Conservation (phyloP, 2,329 filamentous ascomycete genomes). For the Neonectria neomacrospora region DNA sequence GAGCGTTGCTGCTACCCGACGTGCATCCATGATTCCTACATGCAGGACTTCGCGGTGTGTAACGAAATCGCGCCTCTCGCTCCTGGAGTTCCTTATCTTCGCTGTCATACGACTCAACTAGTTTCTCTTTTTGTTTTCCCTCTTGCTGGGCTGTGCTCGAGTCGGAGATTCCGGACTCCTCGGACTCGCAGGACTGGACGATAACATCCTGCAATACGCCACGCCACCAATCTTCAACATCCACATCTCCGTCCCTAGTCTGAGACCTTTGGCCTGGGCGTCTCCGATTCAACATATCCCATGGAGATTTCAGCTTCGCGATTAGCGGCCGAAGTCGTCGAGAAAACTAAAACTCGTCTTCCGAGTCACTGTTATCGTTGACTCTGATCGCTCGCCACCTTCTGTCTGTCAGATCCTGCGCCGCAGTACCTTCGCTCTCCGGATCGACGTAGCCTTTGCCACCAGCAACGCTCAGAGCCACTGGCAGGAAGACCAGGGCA, state of each 20-base stretch:
- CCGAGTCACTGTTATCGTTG: conserved; percentile 80
- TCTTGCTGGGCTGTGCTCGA: background rate
- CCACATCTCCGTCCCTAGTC: background rate
- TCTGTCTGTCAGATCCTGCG: conserved; percentile 85
- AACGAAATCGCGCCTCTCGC: background rate
- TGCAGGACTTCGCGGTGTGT: background rate
- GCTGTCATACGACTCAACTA: background rate
- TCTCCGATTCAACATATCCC: background rate
- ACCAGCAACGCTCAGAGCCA: conserved; percentile 85
- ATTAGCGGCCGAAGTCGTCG: conserved; percentile 13
- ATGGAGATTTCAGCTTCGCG: background rate
- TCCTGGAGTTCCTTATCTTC: background rate
- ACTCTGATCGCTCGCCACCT: conserved; percentile 81
- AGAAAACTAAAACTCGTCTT: conserved; percentile 65
- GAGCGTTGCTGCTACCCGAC: background rate
- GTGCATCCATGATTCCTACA: background rate
- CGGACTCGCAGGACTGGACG: background rate
- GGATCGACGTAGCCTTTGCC: conserved; percentile 90
- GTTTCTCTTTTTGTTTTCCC: background rate
- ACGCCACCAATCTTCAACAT: background rate
- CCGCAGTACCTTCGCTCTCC: conserved; percentile 86
- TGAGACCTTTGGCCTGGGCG: background rate
- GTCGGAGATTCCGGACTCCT: background rate
- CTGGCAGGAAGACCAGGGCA: conserved; percentile 90
- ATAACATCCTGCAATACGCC: background rate